Conservation (phyloP, 176 grass and related monocot genomes). For the Carex pumila region DNA sequence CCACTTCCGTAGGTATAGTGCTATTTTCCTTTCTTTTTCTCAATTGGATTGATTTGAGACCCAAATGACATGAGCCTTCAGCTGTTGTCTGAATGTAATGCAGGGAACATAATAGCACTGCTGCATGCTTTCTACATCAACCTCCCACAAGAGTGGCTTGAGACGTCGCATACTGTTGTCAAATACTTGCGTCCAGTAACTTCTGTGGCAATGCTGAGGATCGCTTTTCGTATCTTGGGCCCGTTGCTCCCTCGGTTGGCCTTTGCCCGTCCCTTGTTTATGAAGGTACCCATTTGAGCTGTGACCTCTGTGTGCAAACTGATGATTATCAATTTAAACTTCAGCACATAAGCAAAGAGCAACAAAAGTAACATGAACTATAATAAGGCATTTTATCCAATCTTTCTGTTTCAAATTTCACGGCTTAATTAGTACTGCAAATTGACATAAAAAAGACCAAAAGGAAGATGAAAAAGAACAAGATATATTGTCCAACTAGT, state of each 20-base stretch:
- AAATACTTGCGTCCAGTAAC: slow-evolving; percentile 88
- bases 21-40: not conserved
- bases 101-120: slow-evolving; percentile 92
- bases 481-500: not conserved
- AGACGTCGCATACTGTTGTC: slow-evolving; percentile 85
- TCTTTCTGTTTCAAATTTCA: not conserved
- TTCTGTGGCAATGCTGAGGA: slow-evolving; percentile 97
- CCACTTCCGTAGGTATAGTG: slow-evolving; percentile 69
- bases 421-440: not conserved
- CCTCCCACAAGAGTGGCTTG: slow-evolving; percentile 97
- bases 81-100: slow-evolving; percentile 14
- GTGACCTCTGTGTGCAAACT: not conserved
- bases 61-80: slow-evolving; percentile 4
- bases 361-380: not conserved
- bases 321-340: not conserved
- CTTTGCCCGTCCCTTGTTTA: slow-evolving; percentile 88
- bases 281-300: slow-evolving; percentile 55
- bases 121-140: slow-evolving; percentile 93
- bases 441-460: not conserved
- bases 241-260: slow-evolving; percentile 89
- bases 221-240: slow-evolving; percentile 93
- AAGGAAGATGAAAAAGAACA: not conserved
- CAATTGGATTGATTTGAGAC: not conserved
- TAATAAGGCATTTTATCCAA: not conserved
- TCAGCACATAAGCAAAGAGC: not conserved